phyloP scores from a whole-genome alignment of 1,284 basidiomycete genomes.

The Sphagnurus paluster region DNA sequence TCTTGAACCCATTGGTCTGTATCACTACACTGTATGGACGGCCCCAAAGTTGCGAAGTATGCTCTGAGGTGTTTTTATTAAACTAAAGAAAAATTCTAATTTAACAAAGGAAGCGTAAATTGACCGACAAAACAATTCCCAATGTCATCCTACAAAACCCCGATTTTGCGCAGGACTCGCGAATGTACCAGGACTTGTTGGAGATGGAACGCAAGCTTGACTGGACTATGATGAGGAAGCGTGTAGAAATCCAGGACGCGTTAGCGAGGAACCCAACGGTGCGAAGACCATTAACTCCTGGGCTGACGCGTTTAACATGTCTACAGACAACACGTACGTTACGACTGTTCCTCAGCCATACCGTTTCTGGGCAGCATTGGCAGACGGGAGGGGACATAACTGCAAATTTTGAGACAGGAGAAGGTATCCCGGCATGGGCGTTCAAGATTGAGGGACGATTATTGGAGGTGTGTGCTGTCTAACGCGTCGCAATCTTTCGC shows the following conservation, averaged over 20 bases:
- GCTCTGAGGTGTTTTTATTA: not conserved
- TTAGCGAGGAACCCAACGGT: conserved; percentile 61
- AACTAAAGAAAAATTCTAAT: not conserved
- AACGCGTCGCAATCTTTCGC: not conserved
- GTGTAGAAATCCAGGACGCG: conserved; percentile 87
- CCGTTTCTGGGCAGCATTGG: conserved; percentile 85
- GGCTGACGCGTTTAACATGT: conserved; percentile 4
- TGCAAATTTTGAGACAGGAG: conserved; percentile 59
- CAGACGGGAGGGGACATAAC: conserved; percentile 53
- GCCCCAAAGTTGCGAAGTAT: conserved; percentile 17
- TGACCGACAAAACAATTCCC: conserved; percentile 79
- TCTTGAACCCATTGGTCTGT: too few species aligned
- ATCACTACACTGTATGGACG: too few species aligned
- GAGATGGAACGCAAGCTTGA: conserved; percentile 91
- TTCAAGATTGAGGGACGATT: conserved; percentile 88
- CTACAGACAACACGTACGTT: conserved; percentile 80
- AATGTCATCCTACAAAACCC: conserved; percentile 66
- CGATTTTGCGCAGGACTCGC: conserved; percentile 77
- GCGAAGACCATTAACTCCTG: conserved; percentile 21
- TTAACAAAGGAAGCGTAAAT: conserved; percentile 64
- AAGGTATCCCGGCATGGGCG: conserved; percentile 89
- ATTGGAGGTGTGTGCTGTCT: conserved; percentile 57
- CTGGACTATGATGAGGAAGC: conserved; percentile 93
- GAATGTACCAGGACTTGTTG: conserved; percentile 84
- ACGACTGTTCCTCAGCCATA: conserved; percentile 88